A percentile compares a stretch with the other conserved stretches of the same genome.
Conservation (phyloP, 257 asterid species). For the Solanum paucissectum region DNA sequence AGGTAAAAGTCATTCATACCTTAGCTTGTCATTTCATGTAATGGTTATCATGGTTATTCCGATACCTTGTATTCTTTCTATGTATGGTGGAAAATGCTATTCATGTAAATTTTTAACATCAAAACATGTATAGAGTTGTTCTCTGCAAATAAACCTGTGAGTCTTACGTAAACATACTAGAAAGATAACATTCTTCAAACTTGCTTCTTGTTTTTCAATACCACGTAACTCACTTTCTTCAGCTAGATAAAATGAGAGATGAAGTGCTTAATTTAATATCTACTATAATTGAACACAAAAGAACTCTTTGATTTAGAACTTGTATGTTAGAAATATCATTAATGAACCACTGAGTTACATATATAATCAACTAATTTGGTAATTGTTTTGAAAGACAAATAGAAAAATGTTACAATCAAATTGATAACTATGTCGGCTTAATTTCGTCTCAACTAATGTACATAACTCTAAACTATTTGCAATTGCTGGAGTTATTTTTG, state of each 20-base stretch:
- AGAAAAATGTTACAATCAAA: neutral
- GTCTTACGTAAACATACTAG: neutral
- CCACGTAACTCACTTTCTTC: neutral
- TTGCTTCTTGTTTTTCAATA: neutral
- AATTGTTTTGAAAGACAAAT: neutral
- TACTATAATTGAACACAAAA: neutral
- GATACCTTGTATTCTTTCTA: neutral
- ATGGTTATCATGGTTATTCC: neutral
- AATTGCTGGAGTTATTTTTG: neutral
- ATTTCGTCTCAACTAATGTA: neutral
- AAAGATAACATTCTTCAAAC: neutral
- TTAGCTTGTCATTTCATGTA: neutral
- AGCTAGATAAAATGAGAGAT: neutral
- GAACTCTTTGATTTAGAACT: neutral
- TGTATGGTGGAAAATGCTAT: neutral
- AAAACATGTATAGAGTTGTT: neutral
- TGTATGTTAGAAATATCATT: neutral
- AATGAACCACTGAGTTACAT: neutral
- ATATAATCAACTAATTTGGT: neutral
- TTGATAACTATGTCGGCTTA: neutral
- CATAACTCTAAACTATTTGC: neutral
- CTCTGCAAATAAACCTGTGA: neutral
- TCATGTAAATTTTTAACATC: neutral
- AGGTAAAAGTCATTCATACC: conserved; percentile 31
- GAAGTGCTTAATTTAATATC: neutral